Conservation (phyloP, 495 filamentous ascomycete genomes). For the Aspergillus bridgeri region DNA sequence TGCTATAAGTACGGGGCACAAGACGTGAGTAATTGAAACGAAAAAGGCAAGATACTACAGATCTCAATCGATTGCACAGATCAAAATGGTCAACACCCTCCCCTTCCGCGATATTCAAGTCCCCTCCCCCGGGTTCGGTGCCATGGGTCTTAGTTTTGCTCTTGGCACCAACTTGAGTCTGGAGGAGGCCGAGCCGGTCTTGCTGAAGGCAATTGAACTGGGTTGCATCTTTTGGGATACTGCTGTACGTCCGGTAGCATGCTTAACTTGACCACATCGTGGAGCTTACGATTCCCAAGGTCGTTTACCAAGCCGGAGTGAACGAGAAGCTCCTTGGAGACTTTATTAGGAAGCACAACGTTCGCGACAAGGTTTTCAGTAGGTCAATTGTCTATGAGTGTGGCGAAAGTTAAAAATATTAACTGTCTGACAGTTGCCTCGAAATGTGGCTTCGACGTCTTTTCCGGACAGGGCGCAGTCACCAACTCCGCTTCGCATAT, state of each 20-base stretch:
- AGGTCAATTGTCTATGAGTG: not conserved
- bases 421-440: slow-evolving; percentile 39
- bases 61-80: not conserved
- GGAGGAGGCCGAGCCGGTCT: slow-evolving; percentile 48
- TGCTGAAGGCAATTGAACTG: slow-evolving; percentile 48
- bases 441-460: slow-evolving; percentile 42
- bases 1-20: no score
- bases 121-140: slow-evolving; percentile 43
- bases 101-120: slow-evolving; percentile 39
- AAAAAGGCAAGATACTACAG: not conserved
- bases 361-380: slow-evolving; percentile 48
- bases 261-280: no score
- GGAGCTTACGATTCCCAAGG: slow-evolving; percentile 18
- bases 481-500: slow-evolving; percentile 50
- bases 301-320: slow-evolving; percentile 45
- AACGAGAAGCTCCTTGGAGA: slow-evolving; percentile 52
- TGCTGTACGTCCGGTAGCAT: slow-evolving; percentile 35
- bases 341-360: slow-evolving; percentile 51
- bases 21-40: no score
- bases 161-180: slow-evolving; percentile 39
- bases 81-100: slow-evolving; percentile 42
- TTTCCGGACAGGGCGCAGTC: slow-evolving; percentile 25
- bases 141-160: slow-evolving; percentile 44
- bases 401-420: not conserved
- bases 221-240: slow-evolving; percentile 55